Evolutionary conservation across 2,329 filamentous ascomycete genomes (phyloP), one percentile per base, ranked within the genome.

Genomic region (Colletotrichum sp.): DNA sequence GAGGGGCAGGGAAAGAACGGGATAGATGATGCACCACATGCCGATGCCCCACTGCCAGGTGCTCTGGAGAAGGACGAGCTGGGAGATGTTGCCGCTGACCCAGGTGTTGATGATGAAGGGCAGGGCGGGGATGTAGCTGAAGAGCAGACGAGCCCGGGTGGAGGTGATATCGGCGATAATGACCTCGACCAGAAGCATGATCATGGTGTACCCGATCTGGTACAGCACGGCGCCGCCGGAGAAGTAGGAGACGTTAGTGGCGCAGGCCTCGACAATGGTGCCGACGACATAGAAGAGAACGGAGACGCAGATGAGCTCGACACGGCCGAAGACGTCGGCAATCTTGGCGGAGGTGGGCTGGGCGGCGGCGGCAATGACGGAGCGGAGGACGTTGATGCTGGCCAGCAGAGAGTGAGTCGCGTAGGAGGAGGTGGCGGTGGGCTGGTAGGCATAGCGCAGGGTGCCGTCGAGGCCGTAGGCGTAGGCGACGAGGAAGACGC

Each of bases 51-150:
- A 93, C 75, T 87, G 83, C 92, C 92, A 93, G 9, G 83, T 87
- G 1, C 89, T 90, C 16, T 76, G 79, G 1, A 73, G 79, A 2
- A 92, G 82, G 3, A 92, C 90, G 0, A 88, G 84, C 5, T 79
- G 74, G 5, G 89, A 86, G 59, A 93, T 83, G 78, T 93, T 86
- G 30, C 92, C 92, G 77, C 89, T 90, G 6, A 93, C 87, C 92
- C 92, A 93, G 2, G 92, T 91, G 83, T 93, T 93, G 83, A 92
- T 89, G 79, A 93, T 85, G 83, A 92, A 93, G 2, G 91, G 91
- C 8, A 87, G 79, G 2, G 90, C 89, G 3, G 91, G 91, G 76
- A 94, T 87, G 80, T 92, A 94, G 64, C 90, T 92, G 85, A 93
- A 93, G 78, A 94, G 85, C 10, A 94, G 85, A 80, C 92, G 91